Evolutionary conservation across 129 eudicot genomes (phyloP), one percentile per base, ranked within the genome.

Genomic region (Flaveria linearis): DNA sequence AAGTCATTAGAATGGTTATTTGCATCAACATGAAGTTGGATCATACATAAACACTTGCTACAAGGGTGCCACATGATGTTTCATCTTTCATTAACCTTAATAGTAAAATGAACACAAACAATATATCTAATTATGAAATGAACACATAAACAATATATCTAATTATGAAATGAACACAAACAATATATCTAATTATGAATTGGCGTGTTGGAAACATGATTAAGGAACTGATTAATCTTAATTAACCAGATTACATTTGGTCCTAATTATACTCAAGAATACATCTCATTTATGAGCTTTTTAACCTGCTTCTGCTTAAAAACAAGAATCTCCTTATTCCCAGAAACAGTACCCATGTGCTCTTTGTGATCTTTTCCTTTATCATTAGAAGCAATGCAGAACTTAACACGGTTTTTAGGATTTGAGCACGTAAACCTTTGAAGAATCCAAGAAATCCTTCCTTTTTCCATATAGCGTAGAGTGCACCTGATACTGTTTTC

Each of bases 371-470:
- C 86, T 93, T 93, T 87, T 93, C 98, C 84, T 93, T 93, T 3
- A 93, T 85, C 98, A 93, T 93, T 78, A 93, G 70, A 45, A 93
- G 96, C 83, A 93, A 81, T 17, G 98, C 98, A 11, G 98, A 90
- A 70, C 98, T 93, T 71, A 93, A 71, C 62, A 93, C 96, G 3
- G 98, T 93, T 83, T 93, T 91, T 74, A 93, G 79, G 65, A 93
- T 93, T 83, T 93, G 98, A 18, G 98, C 96, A 50, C 93, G 82
- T 55, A 93, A 76, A 8, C 98, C 98, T 84, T 93, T 93, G 83
- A 80, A 93, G 69, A 90, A 88, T 13, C 98, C 98, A 5, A 83
- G 83, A 12, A 88, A 42, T 8, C 98, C 98, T 88, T 93, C 98
- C 71, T 84, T 81, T 64, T 80, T 86, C 96, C 98, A 93, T 43